phyloP scores from a whole-genome alignment of 2,329 filamentous ascomycete species.

The Trichoderma sp. region DNA sequence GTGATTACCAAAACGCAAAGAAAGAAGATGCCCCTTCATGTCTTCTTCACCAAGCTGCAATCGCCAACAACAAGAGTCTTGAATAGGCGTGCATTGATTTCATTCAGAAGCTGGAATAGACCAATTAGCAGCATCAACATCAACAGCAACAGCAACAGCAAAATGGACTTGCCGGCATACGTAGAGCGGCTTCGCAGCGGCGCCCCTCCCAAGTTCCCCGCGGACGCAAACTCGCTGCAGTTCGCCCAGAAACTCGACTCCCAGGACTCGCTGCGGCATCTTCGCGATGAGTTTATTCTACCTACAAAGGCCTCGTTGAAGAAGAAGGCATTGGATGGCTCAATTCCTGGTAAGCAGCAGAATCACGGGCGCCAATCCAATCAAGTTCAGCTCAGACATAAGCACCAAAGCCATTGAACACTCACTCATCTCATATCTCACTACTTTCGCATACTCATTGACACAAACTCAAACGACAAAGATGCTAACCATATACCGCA shows the following conservation, averaged over 20 bases:
- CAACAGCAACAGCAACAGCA: neutral
- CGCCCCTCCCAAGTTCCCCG: slow-evolving; percentile 44
- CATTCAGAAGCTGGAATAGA: neutral
- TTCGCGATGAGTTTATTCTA: slow-evolving; percentile 72
- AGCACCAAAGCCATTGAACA: neutral
- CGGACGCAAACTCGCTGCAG: slow-evolving; percentile 45
- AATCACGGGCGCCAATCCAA: neutral
- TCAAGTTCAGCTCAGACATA: neutral
- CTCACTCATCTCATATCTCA: too few species aligned
- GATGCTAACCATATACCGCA: neutral
- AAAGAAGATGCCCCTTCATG: neutral
- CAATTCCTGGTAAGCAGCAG: slow-evolving; percentile 38
- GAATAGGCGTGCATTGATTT: neutral
- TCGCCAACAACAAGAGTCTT: neutral
- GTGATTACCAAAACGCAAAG: slow-evolving; percentile 8
- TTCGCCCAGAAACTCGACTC: slow-evolving; percentile 56
- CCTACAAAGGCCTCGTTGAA: slow-evolving; percentile 71
- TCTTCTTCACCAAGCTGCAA: neutral
- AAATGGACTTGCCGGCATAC: slow-evolving; percentile 41
- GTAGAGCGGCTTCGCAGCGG: slow-evolving; percentile 44
- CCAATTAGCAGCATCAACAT: neutral
- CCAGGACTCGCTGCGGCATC: slow-evolving; percentile 57
- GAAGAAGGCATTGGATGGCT: slow-evolving; percentile 55
- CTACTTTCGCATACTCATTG: too few species aligned
- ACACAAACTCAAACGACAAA: neutral